Base-by-base conservation (phyloP, 805 yeast species). In the Soucietia sequanensis region DNA sequence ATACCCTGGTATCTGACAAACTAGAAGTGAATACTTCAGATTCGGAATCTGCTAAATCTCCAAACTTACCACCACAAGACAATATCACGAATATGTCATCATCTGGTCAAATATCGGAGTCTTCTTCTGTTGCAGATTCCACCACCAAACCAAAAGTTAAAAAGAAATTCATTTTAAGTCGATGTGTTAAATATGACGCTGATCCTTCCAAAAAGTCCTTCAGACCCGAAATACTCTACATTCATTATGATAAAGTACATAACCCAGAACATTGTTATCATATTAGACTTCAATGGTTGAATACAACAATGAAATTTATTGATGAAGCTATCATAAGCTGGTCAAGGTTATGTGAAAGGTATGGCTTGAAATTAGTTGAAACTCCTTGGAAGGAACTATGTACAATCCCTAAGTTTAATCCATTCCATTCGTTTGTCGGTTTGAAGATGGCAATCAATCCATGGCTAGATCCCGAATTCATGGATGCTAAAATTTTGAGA, bases 181-280 rank as follows among this genome's bases (percentile, higher is more conserved):
- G 80, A 46, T 69, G 81, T 1, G 69, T 90, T 20, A 66, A 72
- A 29, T 76, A 77, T 46, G 86, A 91, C 54, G 75, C 88, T 12
- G 99, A 93, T 53, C 85, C 91, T 0, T 62, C 71, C 19, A 65
- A 69, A 2, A 72, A 78, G 40, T 87, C 96, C 0, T 80, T 79
- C 56, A 76, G 89, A 37, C 83, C 84, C 0, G 99, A 93, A 47
- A 58, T 80, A 2, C 68, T 89, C 29, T 78, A 80, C 5, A 88
- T 93, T 1, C 97, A 91, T 59, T 86, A 87, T 51, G 99, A 93
- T 54, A 73, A 81, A 28, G 90, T 90, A 3, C 96, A 89, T 56
- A 91, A 90, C 52, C 96, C 97, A 0, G 91, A 85, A 46, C 95
- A 90, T 50, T 90, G 97, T 53, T 93, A 81, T 64, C 98, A 91